Evolutionary conservation across 768 basidiomycete genomes (phyloP), one percentile per base, ranked within the genome.

Genomic region (Termitomyces eurrhizus): DNA sequence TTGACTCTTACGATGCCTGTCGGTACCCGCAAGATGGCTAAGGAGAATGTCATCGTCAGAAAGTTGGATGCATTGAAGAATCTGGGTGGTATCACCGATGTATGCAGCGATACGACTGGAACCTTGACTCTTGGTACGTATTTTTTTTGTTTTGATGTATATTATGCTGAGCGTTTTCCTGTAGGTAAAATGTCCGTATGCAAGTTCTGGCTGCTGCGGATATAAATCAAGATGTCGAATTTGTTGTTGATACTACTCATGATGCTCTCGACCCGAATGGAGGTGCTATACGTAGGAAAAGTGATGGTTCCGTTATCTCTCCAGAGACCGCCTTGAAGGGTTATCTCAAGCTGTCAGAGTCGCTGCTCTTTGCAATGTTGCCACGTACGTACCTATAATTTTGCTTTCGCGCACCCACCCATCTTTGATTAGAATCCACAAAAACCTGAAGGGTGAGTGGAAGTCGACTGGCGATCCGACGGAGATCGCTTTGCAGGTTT

Each of bases 51-150:
- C 37, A 80, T 88, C 58, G 84, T 87, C 16, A 78, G 85, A 37
- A 79, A 83, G 56, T 78, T 88, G 62, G 85, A 87, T 63, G 84
- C 86, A 14, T 75, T 88, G 62, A 85, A 88, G 67, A 84, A 80
- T 53, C 68, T 88, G 44, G 83, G 85, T 12, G 83, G 79, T 9
- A 84, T 88, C 8, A 75, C 74, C 4, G 74, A 78, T 65, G 74
- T 79, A 42, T 87, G 86, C 68, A 84, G 83, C 26, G 86, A 88
- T 69, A 87, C 87, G 70, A 88, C 86, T 0, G 86, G 86, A 29
- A 88, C 86, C 16, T 68, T 84, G 35, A 83, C 83, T 2, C 69
- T 77, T 1, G 73, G 73, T 71, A 32, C 52, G 65, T 62, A 48
- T n/a, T 3, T 16, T 1, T 8, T 8, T 33, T n/a, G n/a, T 35